These are phyloP conservation scores for Hysterangium stoloniferum DNA, from an alignment of 768 basidiomycete species.

Conservation along the genomic window DNA sequence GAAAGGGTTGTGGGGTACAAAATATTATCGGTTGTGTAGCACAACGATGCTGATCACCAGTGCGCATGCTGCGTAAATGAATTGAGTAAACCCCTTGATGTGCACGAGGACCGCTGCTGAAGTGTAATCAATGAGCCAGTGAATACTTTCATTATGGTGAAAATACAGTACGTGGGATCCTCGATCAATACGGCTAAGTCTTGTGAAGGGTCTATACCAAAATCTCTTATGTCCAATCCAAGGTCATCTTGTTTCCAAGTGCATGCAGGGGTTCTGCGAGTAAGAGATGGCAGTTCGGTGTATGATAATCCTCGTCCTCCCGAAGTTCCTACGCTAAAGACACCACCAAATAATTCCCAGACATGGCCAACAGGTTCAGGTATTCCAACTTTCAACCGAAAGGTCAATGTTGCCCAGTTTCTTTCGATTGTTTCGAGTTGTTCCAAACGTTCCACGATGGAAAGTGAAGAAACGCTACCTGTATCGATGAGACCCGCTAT, in stretches of 20 bases:
- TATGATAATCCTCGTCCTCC: slow-evolving; percentile 29
- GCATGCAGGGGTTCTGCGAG: slow-evolving; percentile 38
- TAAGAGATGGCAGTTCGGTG: slow-evolving; percentile 40
- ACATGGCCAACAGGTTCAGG: slow-evolving; percentile 23
- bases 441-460: not conserved
- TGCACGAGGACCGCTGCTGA: no score
- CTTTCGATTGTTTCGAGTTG: not conserved
- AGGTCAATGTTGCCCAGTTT: not conserved
- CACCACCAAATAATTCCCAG: slow-evolving; percentile 55
- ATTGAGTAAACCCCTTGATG: slow-evolving; percentile 27
- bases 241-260: slow-evolving; percentile 35
- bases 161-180: slow-evolving; percentile 21
- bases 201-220: slow-evolving; percentile 59
- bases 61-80: slow-evolving; percentile 39
- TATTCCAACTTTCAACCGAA: not conserved
- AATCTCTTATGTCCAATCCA: slow-evolving; percentile 41
- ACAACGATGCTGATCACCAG: slow-evolving; percentile 38
- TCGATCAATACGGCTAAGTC: slow-evolving; percentile 52
- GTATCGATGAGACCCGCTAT: no score
- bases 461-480: no score
- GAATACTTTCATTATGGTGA: no score
- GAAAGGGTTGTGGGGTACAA: no score
- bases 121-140: no score
- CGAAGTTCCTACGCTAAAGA: slow-evolving; percentile 29
- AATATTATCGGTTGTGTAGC: slow-evolving; percentile 31